A percentile compares a stretch with the other conserved stretches of the same genome.
Evolutionary conservation across 1,284 basidiomycete species (phyloP).

Genomic region (Melampsora americana): DNA sequence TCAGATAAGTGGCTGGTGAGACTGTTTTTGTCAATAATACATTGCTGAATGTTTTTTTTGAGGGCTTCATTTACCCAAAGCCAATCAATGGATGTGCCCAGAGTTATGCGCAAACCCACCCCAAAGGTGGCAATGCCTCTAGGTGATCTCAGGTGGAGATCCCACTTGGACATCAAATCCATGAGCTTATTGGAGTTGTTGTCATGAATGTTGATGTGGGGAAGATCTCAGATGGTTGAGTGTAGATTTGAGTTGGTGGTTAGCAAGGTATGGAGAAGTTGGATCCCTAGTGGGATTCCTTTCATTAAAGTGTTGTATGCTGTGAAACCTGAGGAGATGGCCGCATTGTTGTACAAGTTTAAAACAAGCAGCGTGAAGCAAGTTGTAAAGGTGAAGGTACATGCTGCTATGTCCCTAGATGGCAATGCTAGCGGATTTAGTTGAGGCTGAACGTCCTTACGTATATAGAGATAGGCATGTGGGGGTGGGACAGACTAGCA

Average conservation of each 20-base stretch:
- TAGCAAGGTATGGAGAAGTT: not conserved
- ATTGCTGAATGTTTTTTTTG: too few species aligned
- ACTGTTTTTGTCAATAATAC: not conserved
- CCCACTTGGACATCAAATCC: not conserved
- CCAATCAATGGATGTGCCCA: too few species aligned
- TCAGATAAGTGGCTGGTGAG: conserved; percentile 22
- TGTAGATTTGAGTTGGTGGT: not conserved
- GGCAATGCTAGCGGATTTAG: not conserved
- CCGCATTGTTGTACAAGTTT: not conserved
- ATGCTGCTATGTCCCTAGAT: too few species aligned
- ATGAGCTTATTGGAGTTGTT: not conserved
- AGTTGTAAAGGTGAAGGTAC: too few species aligned
- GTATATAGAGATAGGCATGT: not conserved
- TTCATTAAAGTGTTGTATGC: not conserved
- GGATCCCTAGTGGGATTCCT: not conserved
- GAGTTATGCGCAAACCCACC: not conserved
- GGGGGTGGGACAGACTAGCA: not conserved
- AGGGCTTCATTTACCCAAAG: too few species aligned
- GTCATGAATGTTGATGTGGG: not conserved
- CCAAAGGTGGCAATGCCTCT: conserved; percentile 8
- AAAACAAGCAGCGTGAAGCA: not conserved
- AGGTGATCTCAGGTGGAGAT: not conserved
- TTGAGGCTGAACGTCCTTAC: not conserved
- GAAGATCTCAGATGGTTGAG: not conserved
- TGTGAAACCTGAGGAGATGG: not conserved